Evolutionary conservation across 2,329 filamentous ascomycete species (phyloP).

Genomic region (Arthrobotrys pseudoclavata): DNA sequence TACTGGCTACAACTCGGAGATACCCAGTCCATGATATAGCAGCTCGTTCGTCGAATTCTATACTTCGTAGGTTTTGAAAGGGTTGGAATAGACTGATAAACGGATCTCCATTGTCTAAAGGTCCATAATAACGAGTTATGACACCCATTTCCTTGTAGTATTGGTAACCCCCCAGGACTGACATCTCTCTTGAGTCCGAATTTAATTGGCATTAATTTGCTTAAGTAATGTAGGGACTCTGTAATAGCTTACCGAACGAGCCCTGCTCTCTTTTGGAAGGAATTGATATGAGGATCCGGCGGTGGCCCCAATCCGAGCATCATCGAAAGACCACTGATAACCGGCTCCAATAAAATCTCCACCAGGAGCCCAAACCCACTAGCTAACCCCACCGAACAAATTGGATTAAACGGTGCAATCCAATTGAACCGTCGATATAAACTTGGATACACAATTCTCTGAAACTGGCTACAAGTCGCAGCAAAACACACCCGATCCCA

Average conservation of each 20-base stretch:
- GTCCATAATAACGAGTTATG: conserved; percentile 42
- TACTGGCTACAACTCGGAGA: conserved; percentile 31
- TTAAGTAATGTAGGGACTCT: too few species aligned
- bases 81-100: conserved; percentile 38
- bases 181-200: conserved; percentile 33
- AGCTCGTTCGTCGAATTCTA: conserved; percentile 48
- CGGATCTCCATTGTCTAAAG: conserved; percentile 10
- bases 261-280: conserved; percentile 24
- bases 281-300: conserved; percentile 17
- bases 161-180: conserved; percentile 39
- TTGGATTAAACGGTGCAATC: conserved; percentile 32
- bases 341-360: conserved; percentile 37
- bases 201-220: not conserved
- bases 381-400: conserved; percentile 12
- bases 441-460: conserved; percentile 26
- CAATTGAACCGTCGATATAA: conserved; percentile 48
- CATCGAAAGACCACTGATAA: conserved; percentile 19
- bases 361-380: conserved; percentile 26
- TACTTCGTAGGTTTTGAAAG: conserved; percentile 26
- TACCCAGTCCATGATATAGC: conserved; percentile 41
- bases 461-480: conserved; percentile 31
- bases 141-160: conserved; percentile 51
- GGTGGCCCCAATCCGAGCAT: conserved; percentile 6
- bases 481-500: conserved; percentile 38
- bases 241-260: conserved; percentile 46